Conservation (phyloP, 202 grass and related monocot genomes). For the Alloteropsis angusta region DNA sequence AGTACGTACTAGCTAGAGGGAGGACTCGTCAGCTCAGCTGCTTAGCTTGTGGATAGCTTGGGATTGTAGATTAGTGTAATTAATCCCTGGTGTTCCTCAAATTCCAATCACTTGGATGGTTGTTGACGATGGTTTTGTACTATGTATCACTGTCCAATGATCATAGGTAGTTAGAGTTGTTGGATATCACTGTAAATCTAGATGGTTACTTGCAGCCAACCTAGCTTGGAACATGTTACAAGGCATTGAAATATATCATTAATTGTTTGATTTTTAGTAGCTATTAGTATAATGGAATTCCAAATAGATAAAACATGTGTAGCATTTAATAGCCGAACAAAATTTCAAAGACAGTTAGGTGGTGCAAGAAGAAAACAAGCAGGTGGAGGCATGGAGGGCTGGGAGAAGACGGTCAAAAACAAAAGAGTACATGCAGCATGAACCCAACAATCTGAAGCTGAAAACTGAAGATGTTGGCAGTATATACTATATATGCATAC, state of each 20-base stretch:
- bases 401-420: constrained; percentile 28
- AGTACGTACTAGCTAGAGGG: not conserved
- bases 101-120: constrained; percentile 22
- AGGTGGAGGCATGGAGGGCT: constrained; percentile 18
- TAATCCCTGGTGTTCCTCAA: not conserved
- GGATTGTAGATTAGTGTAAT: not conserved
- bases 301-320: not conserved
- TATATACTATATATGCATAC: not conserved
- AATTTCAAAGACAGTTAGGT: constrained; percentile 30
- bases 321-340: constrained; percentile 27
- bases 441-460: not conserved
- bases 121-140: not conserved
- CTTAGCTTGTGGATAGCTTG: not conserved
- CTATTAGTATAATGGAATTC: not conserved
- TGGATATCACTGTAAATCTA: constrained; percentile 32
- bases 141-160: constrained; percentile 38
- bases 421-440: not conserved
- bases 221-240: not conserved
- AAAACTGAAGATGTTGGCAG: constrained; percentile 14
- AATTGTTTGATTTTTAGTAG: not conserved
- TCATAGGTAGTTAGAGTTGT: constrained; percentile 54
- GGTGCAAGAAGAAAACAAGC: constrained; percentile 32
- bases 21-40: not conserved
- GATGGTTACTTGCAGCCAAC: constrained; percentile 26
- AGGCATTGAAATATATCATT: not conserved